Evolutionary conservation across 345 rosid species (phyloP), one percentile per base, ranked within the genome.

Genomic region (Salix dunnii): DNA sequence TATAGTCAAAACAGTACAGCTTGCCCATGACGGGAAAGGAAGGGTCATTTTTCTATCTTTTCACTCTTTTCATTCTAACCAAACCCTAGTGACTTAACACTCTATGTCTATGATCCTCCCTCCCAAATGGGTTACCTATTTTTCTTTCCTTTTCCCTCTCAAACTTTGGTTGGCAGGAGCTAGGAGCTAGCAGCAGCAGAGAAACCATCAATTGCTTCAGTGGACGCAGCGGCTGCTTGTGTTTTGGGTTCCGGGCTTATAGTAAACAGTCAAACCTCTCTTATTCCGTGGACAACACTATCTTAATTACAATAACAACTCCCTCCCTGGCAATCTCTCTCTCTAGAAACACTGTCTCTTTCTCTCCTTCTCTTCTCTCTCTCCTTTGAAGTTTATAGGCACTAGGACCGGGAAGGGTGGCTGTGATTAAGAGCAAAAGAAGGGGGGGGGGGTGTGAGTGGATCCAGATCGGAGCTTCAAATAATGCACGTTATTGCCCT

Each of bases 401-500:
- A 55, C 62, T 48, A 6, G 65, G 55, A 23, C 13, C 21, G 27
- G 66, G 7, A 7, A 3, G 74, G 38, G 70, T 12, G 64, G 61
- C 23, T 55, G 70, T 12, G 70, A 61, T 20, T 17, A 3, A 2
- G 48, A 25, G 28, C n/a, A n/a, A n/a, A n/a, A n/a, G n/a, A n/a
- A 63, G 30, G 9, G 76, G 21, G 74, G 4, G 74, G 28, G 28
- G 27, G 58, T 25, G 75, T 20, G 76, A 75, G 80, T 61, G 86
- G 74, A 85, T 82, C 85, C 77, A 81, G 88, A 82, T 82, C 87
- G 77, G 76, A 80, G 72, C 79, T 73, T 80, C 82, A 68, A 80
- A 78, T 75, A 79, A 74, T 70, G 85, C 86, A 84, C 82, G 84
- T 82, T 68, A 84, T 62, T 35, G 33, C 80, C 73, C 72, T 25